These are phyloP conservation scores for Chlorella ohadii DNA, from an alignment of 139 green algal species.

Conservation along the genomic window DNA sequence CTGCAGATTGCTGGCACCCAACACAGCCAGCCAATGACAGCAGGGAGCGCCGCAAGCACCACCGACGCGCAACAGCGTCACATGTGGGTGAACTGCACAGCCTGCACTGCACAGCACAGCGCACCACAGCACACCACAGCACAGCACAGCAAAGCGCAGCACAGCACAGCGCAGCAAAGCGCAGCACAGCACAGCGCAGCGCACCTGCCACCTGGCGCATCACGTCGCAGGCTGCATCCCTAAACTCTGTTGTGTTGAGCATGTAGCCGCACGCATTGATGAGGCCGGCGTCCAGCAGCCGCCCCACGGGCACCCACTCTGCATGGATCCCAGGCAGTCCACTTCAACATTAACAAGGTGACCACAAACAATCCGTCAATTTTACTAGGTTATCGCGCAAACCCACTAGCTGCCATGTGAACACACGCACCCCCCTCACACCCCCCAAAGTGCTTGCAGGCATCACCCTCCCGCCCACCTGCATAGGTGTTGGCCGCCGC, in stretches of 20 bases:
- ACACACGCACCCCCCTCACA: too few species aligned
- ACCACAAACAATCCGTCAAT: too few species aligned
- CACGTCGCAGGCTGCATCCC: slow-evolving; percentile 65
- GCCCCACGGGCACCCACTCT: slow-evolving; percentile 78
- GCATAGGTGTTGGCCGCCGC: slow-evolving; percentile 17
- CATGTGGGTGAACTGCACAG: too few species aligned
- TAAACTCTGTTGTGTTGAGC: slow-evolving; percentile 64
- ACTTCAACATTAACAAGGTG: too few species aligned
- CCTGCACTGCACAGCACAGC: background rate
- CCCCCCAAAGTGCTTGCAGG: too few species aligned
- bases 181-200: background rate
- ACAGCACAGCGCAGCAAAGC: background rate
- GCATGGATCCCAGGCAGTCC: slow-evolving; percentile 28
- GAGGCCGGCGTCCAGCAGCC: slow-evolving; percentile 58
- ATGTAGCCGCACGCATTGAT: slow-evolving; percentile 71
- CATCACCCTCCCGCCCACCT: too few species aligned
- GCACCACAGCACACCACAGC: background rate
- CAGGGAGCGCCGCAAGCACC: too few species aligned
- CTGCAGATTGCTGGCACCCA: too few species aligned
- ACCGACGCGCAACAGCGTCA: too few species aligned
- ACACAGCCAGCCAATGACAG: too few species aligned
- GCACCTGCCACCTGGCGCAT: slow-evolving; percentile 59
- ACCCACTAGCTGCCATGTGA: too few species aligned
- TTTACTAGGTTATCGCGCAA: too few species aligned
- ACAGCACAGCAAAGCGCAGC: background rate